A percentile compares a stretch with the other conserved stretches of the same genome.
Conservation (phyloP, 1,139 yeast genomes). For the Geotrichum europaeum region DNA sequence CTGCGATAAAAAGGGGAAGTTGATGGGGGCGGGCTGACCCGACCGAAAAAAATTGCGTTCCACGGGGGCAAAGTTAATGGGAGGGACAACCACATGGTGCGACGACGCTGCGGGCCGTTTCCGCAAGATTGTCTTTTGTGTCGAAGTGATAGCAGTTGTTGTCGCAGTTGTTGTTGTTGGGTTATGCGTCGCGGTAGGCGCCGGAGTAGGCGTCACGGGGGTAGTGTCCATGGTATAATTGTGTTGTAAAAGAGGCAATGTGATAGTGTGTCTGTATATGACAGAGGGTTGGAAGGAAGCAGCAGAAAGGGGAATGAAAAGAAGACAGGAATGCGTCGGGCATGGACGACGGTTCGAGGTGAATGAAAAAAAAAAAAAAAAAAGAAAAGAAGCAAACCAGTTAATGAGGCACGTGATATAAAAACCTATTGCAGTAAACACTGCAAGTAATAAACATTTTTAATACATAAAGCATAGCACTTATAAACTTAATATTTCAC, state of each 20-base stretch:
- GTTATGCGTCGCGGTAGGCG: not conserved
- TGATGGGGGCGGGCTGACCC: conserved; percentile 95
- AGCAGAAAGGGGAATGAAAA: not conserved
- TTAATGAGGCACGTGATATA: not conserved
- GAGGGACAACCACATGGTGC: conserved; percentile 65
- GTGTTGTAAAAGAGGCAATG: not conserved
- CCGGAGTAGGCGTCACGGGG: not conserved
- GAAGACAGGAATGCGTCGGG: not conserved
- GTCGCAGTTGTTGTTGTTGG: not conserved
- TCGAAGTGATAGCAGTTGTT: not conserved
- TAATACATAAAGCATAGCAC: not conserved
- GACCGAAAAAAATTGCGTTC: conserved; percentile 79
- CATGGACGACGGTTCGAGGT: not conserved
- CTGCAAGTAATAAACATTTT: not conserved
- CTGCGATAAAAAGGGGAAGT: conserved; percentile 75
- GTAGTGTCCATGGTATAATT: not conserved
- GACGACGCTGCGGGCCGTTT: not conserved
- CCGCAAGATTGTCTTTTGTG: not conserved
- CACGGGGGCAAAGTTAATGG: conserved; percentile 90
- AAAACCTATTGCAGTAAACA: not conserved
- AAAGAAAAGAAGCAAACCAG: not conserved
- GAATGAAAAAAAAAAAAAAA: not conserved
- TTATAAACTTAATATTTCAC: not conserved
- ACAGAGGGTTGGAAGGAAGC: not conserved
- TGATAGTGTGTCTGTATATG: too few species aligned